phyloP scores from a whole-genome alignment of 208 protist species.

The Porcisia deanei region DNA sequence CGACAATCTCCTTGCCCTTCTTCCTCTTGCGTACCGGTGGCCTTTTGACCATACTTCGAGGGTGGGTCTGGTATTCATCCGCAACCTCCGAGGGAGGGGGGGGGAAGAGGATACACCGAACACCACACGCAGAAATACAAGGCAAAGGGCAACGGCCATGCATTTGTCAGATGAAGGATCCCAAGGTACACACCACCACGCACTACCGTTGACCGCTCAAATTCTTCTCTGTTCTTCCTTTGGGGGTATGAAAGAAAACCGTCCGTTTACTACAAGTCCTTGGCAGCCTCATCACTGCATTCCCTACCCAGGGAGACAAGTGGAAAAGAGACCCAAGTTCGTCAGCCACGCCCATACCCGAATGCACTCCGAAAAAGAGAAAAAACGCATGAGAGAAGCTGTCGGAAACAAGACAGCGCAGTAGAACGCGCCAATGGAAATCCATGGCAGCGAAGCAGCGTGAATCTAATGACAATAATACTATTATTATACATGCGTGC shows the following conservation, averaged over 20 bases:
- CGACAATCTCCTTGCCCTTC: background rate
- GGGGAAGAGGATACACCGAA: background rate
- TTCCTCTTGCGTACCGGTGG: background rate
- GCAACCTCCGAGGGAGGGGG: background rate
- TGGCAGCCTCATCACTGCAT: background rate
- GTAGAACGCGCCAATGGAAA: background rate
- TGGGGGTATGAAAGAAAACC: background rate
- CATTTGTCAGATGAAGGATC: background rate
- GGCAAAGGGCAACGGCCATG: background rate
- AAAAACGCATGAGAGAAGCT: background rate
- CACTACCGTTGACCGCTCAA: background rate
- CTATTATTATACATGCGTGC: no score
- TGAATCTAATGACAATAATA: no score
- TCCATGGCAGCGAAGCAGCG: background rate
- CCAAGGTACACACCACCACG: background rate
- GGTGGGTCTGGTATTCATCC: background rate
- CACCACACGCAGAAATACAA: conserved; percentile 7
- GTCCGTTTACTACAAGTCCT: background rate
- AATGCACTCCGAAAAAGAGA: background rate
- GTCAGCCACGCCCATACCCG: background rate
- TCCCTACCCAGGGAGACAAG: background rate
- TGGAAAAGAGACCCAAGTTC: background rate
- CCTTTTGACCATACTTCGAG: background rate
- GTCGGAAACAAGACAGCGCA: background rate
- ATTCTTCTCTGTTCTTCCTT: background rate